Evolutionary conservation across 1,284 basidiomycete species (phyloP).

Genomic region (Lentinula novae-zelandiae): DNA sequence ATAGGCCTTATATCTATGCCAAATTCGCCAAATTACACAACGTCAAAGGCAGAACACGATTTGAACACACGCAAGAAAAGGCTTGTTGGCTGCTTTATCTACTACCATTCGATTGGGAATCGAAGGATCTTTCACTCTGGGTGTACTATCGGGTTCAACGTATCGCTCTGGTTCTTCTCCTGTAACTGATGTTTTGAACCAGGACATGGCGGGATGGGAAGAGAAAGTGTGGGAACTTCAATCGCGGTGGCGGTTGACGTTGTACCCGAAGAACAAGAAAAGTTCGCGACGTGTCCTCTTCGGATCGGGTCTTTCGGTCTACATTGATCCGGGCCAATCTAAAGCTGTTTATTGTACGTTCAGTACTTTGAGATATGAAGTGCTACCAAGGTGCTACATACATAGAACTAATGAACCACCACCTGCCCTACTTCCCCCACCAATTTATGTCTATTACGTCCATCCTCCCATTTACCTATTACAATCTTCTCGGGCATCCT

Average conservation of each 20-base stretch:
- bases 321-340: not conserved
- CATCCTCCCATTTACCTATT: conserved; percentile 11
- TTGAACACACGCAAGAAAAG: conserved; percentile 68
- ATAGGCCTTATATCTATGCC: conserved; percentile 63
- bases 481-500: conserved; percentile 9
- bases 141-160: conserved; percentile 26
- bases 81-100: conserved; percentile 74
- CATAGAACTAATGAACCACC: conserved; percentile 4
- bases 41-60: conserved; percentile 17
- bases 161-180: conserved; percentile 34
- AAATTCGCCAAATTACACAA: conserved; percentile 7
- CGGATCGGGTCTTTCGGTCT: not conserved
- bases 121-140: conserved; percentile 50
- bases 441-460: conserved; percentile 9
- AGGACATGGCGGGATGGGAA: conserved; percentile 39
- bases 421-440: conserved; percentile 10
- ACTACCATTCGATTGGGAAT: conserved; percentile 65
- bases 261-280: not conserved
- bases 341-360: not conserved
- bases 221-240: not conserved
- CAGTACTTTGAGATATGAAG: too few species aligned
- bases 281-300: not conserved
- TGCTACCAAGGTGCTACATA: not conserved
- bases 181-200: conserved; percentile 47
- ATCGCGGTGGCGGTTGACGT: not conserved